phyloP scores from a whole-genome alignment of 192 early-diverging fungal species.

The Coemansia sp. region DNA sequence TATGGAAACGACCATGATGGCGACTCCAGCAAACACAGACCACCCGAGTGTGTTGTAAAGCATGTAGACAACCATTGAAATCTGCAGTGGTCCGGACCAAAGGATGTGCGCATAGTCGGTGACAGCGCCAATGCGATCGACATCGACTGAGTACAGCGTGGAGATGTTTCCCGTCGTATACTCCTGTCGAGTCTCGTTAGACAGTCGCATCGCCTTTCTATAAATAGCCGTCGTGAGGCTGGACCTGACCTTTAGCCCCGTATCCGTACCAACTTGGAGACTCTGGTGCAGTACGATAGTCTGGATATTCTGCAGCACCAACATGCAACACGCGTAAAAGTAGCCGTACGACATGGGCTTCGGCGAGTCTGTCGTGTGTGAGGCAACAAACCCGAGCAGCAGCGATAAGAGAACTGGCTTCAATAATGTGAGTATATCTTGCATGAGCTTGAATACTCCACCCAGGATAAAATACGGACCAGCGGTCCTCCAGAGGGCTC shows the following conservation, averaged over 20 bases:
- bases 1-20: slow-evolving; percentile 76
- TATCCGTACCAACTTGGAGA: slow-evolving; percentile 75
- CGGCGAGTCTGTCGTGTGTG: slow-evolving; percentile 38
- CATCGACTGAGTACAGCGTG: slow-evolving; percentile 69
- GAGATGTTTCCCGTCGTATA: slow-evolving; percentile 81
- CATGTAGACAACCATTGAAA: slow-evolving; percentile 71
- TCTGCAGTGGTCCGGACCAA: slow-evolving; percentile 82
- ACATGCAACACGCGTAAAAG: slow-evolving; percentile 80
- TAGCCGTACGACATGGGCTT: slow-evolving; percentile 75
- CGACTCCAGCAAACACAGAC: slow-evolving; percentile 83
- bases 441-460: slow-evolving; percentile 73
- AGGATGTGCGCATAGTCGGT: slow-evolving; percentile 72
- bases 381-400: slow-evolving; percentile 64
- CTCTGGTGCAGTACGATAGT: slow-evolving; percentile 87
- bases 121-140: slow-evolving; percentile 64
- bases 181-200: slow-evolving; percentile 73
- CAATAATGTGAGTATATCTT: slow-evolving; percentile 76
- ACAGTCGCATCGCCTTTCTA: slow-evolving; percentile 78
- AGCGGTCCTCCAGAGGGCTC: slow-evolving; percentile 61
- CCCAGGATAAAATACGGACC: slow-evolving; percentile 71
- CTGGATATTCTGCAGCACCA: slow-evolving; percentile 70
- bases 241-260: slow-evolving; percentile 71
- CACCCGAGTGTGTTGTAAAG: slow-evolving; percentile 82
- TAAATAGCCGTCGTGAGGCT: slow-evolving; percentile 83
- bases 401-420: slow-evolving; percentile 78